Evolutionary conservation across 371 early-diverging fungal species (phyloP), one percentile per base, ranked within the genome.

Genomic region (Batkoa obscura): DNA sequence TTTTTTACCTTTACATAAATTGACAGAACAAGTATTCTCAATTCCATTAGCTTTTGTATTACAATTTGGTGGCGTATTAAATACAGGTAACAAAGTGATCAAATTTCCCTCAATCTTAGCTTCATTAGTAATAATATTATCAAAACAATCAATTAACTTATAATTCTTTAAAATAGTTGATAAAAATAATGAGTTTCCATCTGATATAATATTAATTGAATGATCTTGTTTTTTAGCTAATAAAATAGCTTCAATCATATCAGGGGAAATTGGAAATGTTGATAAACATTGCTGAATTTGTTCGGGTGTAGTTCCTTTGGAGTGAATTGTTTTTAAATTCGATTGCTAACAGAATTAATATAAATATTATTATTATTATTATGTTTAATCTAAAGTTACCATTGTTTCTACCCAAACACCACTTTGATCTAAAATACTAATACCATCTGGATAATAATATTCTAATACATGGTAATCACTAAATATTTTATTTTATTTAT

Each of bases 381-480:
- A 12, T 13, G 9, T 8, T 47, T 30, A 13, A 47, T 12, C 8
- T 8, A n/a, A n/a, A n/a, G n/a, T 5, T 47, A 47, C 47, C 47
- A 47, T 31, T 23, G 8, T 23, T 5, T 8, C 31, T 23, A 47
- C 47, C 47, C 47, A 47, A 47, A 31, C 4, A 12, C 31, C 23
- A 12, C 5, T 6, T 8, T 47, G 23, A 47, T 47, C 47, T 6
- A 5, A 47, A 13, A 17, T 23, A 13, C 13, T 3, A 30, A 8
- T 47, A 8, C 8, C 31, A 30, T 47, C 47, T 8, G 31, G 5
- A 5, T 31, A 8, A 47, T 23, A 47, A n/a, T 47, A 17, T 13
- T 47, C 47, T 23, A 47, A 47, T 4, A 47, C 47, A 47, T 47
- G 47, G 47, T 12, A 31, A 47, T 47, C 47, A 17, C 47, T 47